Conservation (phyloP, 768 basidiomycete genomes). For the Scleroderma citrinum region DNA sequence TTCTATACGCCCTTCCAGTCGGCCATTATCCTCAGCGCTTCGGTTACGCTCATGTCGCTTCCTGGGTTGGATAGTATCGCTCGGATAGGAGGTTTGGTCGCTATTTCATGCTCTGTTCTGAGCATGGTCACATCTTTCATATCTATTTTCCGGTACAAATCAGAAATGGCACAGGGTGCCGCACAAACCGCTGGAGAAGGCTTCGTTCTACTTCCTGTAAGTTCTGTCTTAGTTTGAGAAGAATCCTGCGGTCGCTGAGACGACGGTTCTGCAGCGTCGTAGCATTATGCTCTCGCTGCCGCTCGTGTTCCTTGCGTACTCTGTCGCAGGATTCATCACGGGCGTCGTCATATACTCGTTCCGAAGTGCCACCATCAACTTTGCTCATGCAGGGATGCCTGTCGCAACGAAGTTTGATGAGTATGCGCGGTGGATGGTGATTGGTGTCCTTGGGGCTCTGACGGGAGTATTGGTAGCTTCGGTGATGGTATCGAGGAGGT, state of each 20-base stretch:
- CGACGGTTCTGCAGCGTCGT: conserved; percentile 28
- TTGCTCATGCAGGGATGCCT: conserved; percentile 26
- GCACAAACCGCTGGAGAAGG: conserved; percentile 44
- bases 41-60: conserved; percentile 75
- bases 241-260: not conserved
- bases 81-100: conserved; percentile 60
- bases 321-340: conserved; percentile 60
- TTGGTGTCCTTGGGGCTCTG: conserved; percentile 59
- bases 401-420: conserved; percentile 46
- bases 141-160: conserved; percentile 64
- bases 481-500: conserved; percentile 26
- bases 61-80: conserved; percentile 64
- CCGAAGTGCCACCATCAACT: conserved; percentile 41
- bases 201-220: conserved; percentile 49
- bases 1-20: conserved; percentile 52
- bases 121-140: conserved; percentile 66
- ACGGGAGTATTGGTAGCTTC: conserved; percentile 56
- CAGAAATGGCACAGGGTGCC: conserved; percentile 51
- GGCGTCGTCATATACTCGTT: conserved; percentile 64
- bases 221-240: conserved; percentile 6
- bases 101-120: conserved; percentile 61
- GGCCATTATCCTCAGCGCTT: conserved; percentile 73
- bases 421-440: conserved; percentile 56
- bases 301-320: conserved; percentile 66
- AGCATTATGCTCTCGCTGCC: conserved; percentile 67